Percentiles rank a stretch among this genome's conserved stretches.
Evolutionary conservation across 768 basidiomycete genomes (phyloP).

Genomic region (Ramaria rubella): DNA sequence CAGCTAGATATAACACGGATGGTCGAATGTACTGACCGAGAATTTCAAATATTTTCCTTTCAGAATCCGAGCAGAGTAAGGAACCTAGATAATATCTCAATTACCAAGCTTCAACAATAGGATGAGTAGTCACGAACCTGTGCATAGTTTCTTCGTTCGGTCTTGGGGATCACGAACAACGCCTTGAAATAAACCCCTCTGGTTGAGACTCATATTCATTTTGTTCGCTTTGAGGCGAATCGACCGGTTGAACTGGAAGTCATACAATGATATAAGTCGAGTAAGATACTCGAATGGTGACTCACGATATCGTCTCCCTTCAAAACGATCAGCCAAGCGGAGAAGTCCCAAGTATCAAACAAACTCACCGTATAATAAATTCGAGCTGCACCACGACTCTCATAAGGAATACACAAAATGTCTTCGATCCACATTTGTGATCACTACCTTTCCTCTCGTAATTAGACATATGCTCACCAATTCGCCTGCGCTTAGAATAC

Average conservation of each 20-base stretch:
- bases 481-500: slow-evolving; percentile 52
- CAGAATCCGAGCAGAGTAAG: slow-evolving; percentile 74
- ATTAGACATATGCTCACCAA: slow-evolving; percentile 35
- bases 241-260: slow-evolving; percentile 75
- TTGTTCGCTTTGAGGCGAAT: slow-evolving; percentile 78
- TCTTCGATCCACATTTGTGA: slow-evolving; percentile 34
- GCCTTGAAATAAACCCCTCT: slow-evolving; percentile 69
- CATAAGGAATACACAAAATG: slow-evolving; percentile 77
- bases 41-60: slow-evolving; percentile 78
- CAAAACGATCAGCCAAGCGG: slow-evolving; percentile 1
- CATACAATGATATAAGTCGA: not conserved
- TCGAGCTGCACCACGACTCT: slow-evolving; percentile 71
- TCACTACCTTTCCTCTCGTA: not conserved
- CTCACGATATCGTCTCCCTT: slow-evolving; percentile 90
- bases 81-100: slow-evolving; percentile 36
- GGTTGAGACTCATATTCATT: slow-evolving; percentile 81
- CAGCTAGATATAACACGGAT: not conserved
- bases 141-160: slow-evolving; percentile 50
- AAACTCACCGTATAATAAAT: slow-evolving; percentile 81
- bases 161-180: slow-evolving; percentile 67
- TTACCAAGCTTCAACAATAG: not conserved
- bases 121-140: slow-evolving; percentile 36
- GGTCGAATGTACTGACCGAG: slow-evolving; percentile 37
- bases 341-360: not conserved
- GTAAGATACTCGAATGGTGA: slow-evolving; percentile 3